A percentile compares a stretch with the other conserved stretches of the same genome.
phyloP scores from a whole-genome alignment of 75 land plant species.

The Cunninghamia lanceolata region DNA sequence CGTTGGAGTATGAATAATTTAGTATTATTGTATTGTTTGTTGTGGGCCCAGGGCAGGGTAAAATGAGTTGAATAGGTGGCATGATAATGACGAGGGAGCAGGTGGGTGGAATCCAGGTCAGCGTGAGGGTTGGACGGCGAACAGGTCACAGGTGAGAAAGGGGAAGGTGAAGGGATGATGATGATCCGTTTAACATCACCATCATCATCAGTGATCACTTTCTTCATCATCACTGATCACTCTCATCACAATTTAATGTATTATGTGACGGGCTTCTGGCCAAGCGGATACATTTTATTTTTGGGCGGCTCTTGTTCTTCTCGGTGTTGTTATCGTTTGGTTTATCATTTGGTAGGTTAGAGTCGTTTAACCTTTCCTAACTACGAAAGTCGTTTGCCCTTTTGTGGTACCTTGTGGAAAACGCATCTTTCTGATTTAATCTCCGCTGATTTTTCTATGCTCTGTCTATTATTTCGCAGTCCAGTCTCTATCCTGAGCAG shows the following conservation, averaged over 20 bases:
- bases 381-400: neutral
- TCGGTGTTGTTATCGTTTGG: too few species aligned
- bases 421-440: neutral
- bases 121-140: neutral
- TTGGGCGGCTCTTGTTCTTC: too few species aligned
- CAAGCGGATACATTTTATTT: neutral
- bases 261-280: neutral
- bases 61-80: neutral
- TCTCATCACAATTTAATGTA: too few species aligned
- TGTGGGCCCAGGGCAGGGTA: neutral
- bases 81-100: too few species aligned
- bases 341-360: too few species aligned
- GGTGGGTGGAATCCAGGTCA: neutral
- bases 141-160: too few species aligned
- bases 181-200: too few species aligned
- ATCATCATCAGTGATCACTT: too few species aligned
- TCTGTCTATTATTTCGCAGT: neutral
- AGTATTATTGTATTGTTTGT: neutral
- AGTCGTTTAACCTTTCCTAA: neutral
- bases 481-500: neutral
- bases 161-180: too few species aligned
- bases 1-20: too few species aligned
- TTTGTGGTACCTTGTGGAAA: neutral
- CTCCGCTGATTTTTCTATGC: neutral
- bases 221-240: too few species aligned